Conservation (phyloP, 192 early-diverging fungal species). For the Coemansia sp. region DNA sequence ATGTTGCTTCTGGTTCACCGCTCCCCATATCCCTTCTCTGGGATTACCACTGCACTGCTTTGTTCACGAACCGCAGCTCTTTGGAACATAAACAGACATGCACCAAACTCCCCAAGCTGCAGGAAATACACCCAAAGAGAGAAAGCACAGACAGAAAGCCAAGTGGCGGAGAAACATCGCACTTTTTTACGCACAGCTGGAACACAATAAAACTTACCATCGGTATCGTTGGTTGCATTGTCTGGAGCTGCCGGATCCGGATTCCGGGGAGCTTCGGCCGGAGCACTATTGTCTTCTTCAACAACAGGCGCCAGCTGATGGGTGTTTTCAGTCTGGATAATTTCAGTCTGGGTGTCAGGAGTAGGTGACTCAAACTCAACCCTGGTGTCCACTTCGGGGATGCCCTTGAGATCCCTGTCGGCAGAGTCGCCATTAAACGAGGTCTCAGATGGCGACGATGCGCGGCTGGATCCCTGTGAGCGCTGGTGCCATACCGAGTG, state of each 20-base stretch:
- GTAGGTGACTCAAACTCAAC: slow-evolving; percentile 8
- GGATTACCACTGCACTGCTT: too few species aligned
- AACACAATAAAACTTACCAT: slow-evolving; percentile 6
- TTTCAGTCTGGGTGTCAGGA: slow-evolving; percentile 6
- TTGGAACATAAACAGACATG: not conserved
- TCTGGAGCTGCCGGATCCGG: slow-evolving; percentile 19
- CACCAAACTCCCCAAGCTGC: not conserved
- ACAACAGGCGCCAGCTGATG: slow-evolving; percentile 5
- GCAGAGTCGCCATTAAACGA: slow-evolving; percentile 12
- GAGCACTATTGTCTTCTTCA: slow-evolving; percentile 5
- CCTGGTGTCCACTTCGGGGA: slow-evolving; percentile 13
- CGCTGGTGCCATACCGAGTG: slow-evolving; percentile 37
- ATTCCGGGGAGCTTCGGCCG: slow-evolving; percentile 13
- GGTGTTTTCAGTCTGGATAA: slow-evolving; percentile 9
- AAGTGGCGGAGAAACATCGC: not conserved
- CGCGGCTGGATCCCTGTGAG: slow-evolving; percentile 36
- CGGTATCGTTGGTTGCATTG: slow-evolving; percentile 7
- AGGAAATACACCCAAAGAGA: not conserved
- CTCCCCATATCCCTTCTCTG: not conserved
- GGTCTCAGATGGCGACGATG: slow-evolving; percentile 29
- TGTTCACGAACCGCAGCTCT: not conserved
- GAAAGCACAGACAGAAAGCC: not conserved
- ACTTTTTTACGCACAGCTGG: too few species aligned
- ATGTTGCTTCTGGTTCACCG: not conserved
- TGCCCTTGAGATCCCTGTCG: not conserved